Evolutionary conservation across 1,284 basidiomycete genomes (phyloP), one percentile per base, ranked within the genome.

Genomic region (Schizopora paradoxa): DNA sequence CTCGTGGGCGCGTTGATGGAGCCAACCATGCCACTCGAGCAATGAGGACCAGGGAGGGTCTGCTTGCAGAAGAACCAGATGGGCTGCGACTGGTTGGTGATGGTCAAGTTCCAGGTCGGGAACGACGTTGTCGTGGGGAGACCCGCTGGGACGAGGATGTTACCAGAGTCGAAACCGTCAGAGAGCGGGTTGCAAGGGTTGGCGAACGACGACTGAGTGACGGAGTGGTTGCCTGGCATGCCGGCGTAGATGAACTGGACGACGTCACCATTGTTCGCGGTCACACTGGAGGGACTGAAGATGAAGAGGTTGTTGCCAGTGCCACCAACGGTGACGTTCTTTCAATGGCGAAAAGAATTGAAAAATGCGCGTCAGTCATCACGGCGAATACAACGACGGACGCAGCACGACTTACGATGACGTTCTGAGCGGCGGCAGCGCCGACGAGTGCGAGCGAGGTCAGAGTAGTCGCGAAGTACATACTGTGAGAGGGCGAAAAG

Each of bases 21-120:
- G 36, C 73, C 73, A 42, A 65, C 63, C 66, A 62, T 67, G 56
- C 73, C 74, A 6, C 56, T 48, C 14, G 53, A 43, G 54, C 76
- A 78, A 58, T 78, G 76, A 18, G 65, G 56, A 3, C 43, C 18
- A 13, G 72, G 72, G 4, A 47, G n/a, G 10, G 67, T 63, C 54
- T 76, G 73, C 52, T 72, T 73, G 65, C 79, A 82, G 70, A 66
- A 80, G 63, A 77, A 78, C 77, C 77, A 82, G 47, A 80, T 69
- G 6, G 78, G 73, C 48, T 58, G 59, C 6, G 61, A 47, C 43
- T 61, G 65, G 51, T 75, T 56, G 2, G 68, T 68, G 47, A 77
- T 65, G 6, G 72, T 74, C 43, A 76, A 49, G 51, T 74, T 74
- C 63, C 65, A 77, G 23, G 63, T 58, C 35, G 42, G 70, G 63